phyloP scores from a whole-genome alignment of 371 early-diverging fungal genomes.

The Mortierella polycephala region DNA sequence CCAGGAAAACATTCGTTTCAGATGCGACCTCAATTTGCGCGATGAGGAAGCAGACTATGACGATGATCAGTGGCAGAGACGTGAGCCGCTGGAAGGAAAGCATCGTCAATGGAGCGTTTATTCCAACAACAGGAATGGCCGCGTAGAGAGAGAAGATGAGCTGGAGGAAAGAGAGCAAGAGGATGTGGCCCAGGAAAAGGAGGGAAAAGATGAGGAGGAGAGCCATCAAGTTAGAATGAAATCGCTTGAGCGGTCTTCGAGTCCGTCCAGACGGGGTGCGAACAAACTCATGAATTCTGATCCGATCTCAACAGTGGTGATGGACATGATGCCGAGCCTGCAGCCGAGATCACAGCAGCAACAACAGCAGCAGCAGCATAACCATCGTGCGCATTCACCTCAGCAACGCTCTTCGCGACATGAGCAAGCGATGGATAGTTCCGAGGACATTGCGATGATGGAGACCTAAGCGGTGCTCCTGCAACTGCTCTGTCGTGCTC shows the following conservation, averaged over 20 bases:
- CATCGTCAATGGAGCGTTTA: too few relatives aligned
- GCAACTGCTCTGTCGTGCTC: neutral
- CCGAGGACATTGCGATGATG: constrained; percentile 15
- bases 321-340: constrained; percentile 8
- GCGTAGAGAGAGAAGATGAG: too few relatives aligned
- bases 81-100: too few relatives aligned
- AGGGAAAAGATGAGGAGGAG: neutral
- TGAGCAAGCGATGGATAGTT: neutral
- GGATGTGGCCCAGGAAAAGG: too few relatives aligned
- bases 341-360: neutral
- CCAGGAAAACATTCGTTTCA: neutral
- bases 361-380: constrained; percentile 1
- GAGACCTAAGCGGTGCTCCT: constrained; percentile 1
- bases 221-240: neutral
- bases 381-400: neutral
- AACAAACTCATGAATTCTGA: constrained; percentile 2
- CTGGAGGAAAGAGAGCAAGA: too few relatives aligned
- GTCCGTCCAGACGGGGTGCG: neutral
- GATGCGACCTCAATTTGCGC: neutral
- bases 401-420: neutral
- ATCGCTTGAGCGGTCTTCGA: neutral
- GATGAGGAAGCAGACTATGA: too few relatives aligned
- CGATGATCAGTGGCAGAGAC: neutral
- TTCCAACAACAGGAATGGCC: too few relatives aligned
- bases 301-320: constrained; percentile 4